A percentile compares a stretch with the other conserved stretches of the same genome.
These are phyloP conservation scores for Porcisia deanei DNA, from an alignment of 208 protist genomes.

Conservation along the genomic window DNA sequence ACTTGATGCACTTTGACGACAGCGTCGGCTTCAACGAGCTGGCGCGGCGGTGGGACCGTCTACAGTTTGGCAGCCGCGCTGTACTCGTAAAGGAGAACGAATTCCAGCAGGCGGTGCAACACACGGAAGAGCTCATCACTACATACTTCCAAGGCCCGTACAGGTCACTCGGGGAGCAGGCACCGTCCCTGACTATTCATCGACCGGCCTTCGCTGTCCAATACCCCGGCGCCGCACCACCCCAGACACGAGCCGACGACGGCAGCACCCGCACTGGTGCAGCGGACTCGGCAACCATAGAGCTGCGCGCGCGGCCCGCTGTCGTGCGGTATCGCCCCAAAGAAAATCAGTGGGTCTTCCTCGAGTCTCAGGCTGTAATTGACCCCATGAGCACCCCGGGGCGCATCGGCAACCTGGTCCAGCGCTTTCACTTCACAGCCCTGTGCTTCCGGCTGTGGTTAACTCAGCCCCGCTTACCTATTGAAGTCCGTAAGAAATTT, in stretches of 20 bases:
- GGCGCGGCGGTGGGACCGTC: conserved; percentile 80
- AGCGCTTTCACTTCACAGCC: conserved; percentile 81
- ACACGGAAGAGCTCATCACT: conserved; percentile 69
- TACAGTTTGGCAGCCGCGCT: conserved; percentile 88
- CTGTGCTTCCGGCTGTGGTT: conserved; percentile 76
- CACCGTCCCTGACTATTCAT: conserved; percentile 84
- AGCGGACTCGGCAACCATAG: conserved; percentile 7
- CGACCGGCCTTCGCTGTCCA: conserved; percentile 75
- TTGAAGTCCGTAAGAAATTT: conserved; percentile 85
- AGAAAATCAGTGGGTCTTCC: conserved; percentile 91
- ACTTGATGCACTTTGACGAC: conserved; percentile 82
- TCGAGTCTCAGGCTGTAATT: conserved; percentile 69
- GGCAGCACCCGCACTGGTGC: neutral
- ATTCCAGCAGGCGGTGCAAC: conserved; percentile 69
- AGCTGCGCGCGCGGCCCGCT: conserved; percentile 67
- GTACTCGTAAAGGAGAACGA: conserved; percentile 62
- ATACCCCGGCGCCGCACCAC: conserved; percentile 24
- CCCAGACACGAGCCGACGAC: neutral
- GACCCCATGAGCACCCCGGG: conserved; percentile 68
- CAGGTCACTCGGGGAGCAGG: conserved; percentile 75
- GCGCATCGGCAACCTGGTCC: conserved; percentile 56
- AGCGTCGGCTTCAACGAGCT: conserved; percentile 90
- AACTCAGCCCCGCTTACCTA: conserved; percentile 85
- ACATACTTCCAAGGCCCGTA: conserved; percentile 83
- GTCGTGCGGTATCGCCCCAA: conserved; percentile 84